Conservation (phyloP, 768 basidiomycete species). For the Phylloporus sp. region DNA sequence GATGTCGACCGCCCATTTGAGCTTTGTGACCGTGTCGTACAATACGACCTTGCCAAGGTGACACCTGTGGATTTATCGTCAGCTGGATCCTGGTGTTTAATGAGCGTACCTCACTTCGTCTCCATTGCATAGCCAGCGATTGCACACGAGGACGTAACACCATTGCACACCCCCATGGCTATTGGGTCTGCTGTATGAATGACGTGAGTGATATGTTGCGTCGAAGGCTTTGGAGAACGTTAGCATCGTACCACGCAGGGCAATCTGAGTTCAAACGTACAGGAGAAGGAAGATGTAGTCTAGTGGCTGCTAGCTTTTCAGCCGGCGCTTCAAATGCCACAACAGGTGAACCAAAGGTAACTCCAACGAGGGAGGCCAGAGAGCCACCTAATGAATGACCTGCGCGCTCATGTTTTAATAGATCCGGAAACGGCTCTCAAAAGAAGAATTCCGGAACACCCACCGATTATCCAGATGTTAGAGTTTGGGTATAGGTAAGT, state of each 20-base stretch:
- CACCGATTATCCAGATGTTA: slow-evolving; percentile 84
- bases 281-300: slow-evolving; percentile 85
- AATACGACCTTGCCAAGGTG: slow-evolving; percentile 80
- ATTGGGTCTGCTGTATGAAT: slow-evolving; percentile 96
- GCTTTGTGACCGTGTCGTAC: slow-evolving; percentile 82
- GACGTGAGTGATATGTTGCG: slow-evolving; percentile 77
- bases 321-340: slow-evolving; percentile 87
- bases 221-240: slow-evolving; percentile 49
- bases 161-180: slow-evolving; percentile 79
- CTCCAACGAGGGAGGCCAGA: slow-evolving; percentile 76
- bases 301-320: slow-evolving; percentile 63
- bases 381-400: slow-evolving; percentile 84
- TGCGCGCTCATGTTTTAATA: slow-evolving; percentile 1
- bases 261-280: slow-evolving; percentile 39
- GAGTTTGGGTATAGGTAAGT: slow-evolving; percentile 86
- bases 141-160: slow-evolving; percentile 71
- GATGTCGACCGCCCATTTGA: slow-evolving; percentile 75
- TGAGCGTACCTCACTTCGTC: slow-evolving; percentile 40
- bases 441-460: slow-evolving; percentile 15
- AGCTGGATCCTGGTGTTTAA: not conserved
- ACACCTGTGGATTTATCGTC: slow-evolving; percentile 46
- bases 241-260: not conserved
- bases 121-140: slow-evolving; percentile 87
- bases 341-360: slow-evolving; percentile 89
- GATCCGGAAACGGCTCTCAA: not conserved